Evolutionary conservation across 805 yeast genomes (phyloP).

Genomic region (Monosporozyma siamensis): DNA sequence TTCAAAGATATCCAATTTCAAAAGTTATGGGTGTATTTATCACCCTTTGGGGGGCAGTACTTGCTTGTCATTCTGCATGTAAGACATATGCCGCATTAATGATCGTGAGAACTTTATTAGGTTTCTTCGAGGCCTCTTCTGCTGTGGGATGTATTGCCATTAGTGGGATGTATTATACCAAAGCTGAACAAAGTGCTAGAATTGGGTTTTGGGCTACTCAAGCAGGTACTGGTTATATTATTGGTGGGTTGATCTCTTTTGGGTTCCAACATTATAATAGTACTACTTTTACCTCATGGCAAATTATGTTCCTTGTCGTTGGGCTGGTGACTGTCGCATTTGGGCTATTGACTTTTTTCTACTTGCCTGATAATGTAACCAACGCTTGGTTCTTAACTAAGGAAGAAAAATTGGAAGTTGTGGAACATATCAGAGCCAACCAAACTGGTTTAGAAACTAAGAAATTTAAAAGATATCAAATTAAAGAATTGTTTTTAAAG

Average conservation of each 20-base stretch:
- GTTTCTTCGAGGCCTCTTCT: slow-evolving; percentile 45
- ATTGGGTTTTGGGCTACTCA: slow-evolving; percentile 51
- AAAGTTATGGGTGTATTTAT: slow-evolving; percentile 41
- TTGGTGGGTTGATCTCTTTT: slow-evolving; percentile 41
- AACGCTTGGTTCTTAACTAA: slow-evolving; percentile 34
- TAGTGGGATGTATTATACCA: slow-evolving; percentile 55
- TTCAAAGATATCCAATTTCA: slow-evolving; percentile 47
- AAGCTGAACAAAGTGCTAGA: slow-evolving; percentile 41
- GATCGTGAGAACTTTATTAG: slow-evolving; percentile 46
- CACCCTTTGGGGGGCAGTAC: slow-evolving; percentile 45
- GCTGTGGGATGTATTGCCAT: slow-evolving; percentile 50
- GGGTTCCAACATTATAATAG: slow-evolving; percentile 45
- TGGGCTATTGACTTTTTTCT: slow-evolving; percentile 37
- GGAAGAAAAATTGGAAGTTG: slow-evolving; percentile 36
- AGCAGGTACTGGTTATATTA: slow-evolving; percentile 42
- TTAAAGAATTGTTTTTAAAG: slow-evolving; percentile 36
- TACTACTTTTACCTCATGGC: slow-evolving; percentile 44
- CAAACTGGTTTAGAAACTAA: slow-evolving; percentile 46
- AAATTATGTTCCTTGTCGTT: slow-evolving; percentile 47
- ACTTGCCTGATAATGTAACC: slow-evolving; percentile 43
- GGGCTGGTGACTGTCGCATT: slow-evolving; percentile 44
- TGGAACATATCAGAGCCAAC: slow-evolving; percentile 39
- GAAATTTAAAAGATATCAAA: slow-evolving; percentile 37
- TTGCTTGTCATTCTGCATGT: slow-evolving; percentile 45
- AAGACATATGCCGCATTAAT: slow-evolving; percentile 43